Evolutionary conservation across 371 early-diverging fungal species (phyloP), one percentile per base, ranked within the genome.

Genomic region (Umbelopsis sp.): DNA sequence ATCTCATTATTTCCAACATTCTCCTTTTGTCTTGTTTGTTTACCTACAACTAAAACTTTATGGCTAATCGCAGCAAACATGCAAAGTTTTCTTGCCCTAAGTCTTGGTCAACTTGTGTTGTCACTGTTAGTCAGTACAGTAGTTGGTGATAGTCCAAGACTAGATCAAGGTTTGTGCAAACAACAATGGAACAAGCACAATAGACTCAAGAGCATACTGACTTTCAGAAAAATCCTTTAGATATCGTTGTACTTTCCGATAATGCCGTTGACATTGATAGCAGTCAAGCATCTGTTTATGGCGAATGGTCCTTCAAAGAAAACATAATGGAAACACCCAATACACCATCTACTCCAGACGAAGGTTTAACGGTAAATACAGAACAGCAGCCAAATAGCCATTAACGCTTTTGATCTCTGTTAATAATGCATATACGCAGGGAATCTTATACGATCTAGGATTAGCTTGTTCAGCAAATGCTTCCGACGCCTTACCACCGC

Each of bases 21-120:
- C 6, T 57, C 57, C 2, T 41, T 32, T 29, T 53, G 14, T 4
- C 35, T 57, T 57, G 57, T 57, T 57, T 57, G 57, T 57, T 57
- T 57, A 18, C 16, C 32, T 57, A 25, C 57, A 57, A 57, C 18
- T 57, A 11, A 24, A 57, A 16, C 57, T 57, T 57, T 35, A 57
- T 57, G 35, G 18, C 29, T 18, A 57, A 8, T 37, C 14, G 35
- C 35, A 57, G 37, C 35, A 29, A 57, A 1, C 18, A 57, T 57
- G 57, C 57, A 92, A 24, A 92, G 90, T 38, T 75, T 89, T 48
- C 86, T 88, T 68, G 86, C 87, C 0, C 88, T 91, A 12, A 84
- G 84, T 7, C 89, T 92, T 6, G 92, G 92, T 1, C 71, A 83
- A 24, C 83, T 86, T 24, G 73, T 92, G 4, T 81, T 89, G 8